Percentiles rank a stretch among this genome's conserved stretches.
These are phyloP conservation scores for Didymella lethalis DNA, from an alignment of 2,329 filamentous ascomycete genomes.

Conservation along the genomic window DNA sequence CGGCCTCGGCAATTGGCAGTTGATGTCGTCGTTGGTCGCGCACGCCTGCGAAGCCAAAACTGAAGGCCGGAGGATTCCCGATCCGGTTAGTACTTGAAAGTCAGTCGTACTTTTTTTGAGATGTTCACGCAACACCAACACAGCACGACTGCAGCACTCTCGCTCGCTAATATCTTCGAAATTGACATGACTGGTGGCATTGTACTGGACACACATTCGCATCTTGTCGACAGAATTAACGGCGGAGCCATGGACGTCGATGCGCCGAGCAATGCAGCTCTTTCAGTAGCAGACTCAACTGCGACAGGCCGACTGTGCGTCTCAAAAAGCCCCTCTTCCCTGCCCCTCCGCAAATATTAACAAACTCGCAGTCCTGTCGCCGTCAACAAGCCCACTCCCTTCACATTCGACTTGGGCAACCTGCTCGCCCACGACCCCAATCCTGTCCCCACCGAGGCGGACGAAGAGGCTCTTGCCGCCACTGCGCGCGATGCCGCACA, in stretches of 20 bases:
- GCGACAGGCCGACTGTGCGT: slow-evolving; percentile 43
- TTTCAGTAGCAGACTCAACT: slow-evolving; percentile 46
- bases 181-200: slow-evolving; percentile 46
- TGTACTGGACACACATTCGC: slow-evolving; percentile 34
- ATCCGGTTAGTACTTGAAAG: slow-evolving; percentile 25
- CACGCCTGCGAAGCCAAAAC: slow-evolving; percentile 24
- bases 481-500: slow-evolving; percentile 90
- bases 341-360: slow-evolving; percentile 17
- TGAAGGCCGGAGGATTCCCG: slow-evolving; percentile 31
- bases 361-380: slow-evolving; percentile 38
- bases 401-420: slow-evolving; percentile 90
- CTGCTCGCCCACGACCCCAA: slow-evolving; percentile 89
- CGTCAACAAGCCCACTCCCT: slow-evolving; percentile 79
- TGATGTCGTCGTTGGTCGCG: slow-evolving; percentile 29
- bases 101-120: slow-evolving; percentile 23
- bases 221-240: slow-evolving; percentile 43
- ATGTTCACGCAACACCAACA: slow-evolving; percentile 2
- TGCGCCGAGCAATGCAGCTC: slow-evolving; percentile 30
- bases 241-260: slow-evolving; percentile 47
- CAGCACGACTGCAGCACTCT: slow-evolving; percentile 11
- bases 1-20: slow-evolving; percentile 38
- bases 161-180: slow-evolving; percentile 3
- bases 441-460: slow-evolving; percentile 68
- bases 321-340: slow-evolving; percentile 10
- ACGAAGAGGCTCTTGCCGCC: slow-evolving; percentile 72